Base-by-base conservation (phyloP, 371 early-diverging fungal genomes). In the Lichtheimia ornata region DNA sequence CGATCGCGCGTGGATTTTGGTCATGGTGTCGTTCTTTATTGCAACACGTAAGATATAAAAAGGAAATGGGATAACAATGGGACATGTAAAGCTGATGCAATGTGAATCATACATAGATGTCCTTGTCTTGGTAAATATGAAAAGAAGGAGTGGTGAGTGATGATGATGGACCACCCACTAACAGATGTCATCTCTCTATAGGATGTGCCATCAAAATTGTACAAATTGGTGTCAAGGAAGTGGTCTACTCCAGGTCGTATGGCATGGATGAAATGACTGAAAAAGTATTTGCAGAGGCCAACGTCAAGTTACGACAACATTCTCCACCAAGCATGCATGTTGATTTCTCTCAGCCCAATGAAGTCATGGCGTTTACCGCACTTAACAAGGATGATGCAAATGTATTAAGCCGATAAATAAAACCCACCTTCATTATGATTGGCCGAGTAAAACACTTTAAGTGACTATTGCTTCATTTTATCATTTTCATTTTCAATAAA, bases 131-230 rank as follows among this genome's bases (percentile, higher is more conserved):
- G 89, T 90, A 82, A 73, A 73, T 6, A 53, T 2, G 4, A 15
- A 9, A 28, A 11, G 11, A n/a, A n/a, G 24, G 1, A 5, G 35
- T 9, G 15, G 4, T 22, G 28, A 35, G 28, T 53, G 27, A 28
- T 14, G n/a, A n/a, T n/a, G n/a, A n/a, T n/a, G n/a, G n/a, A n/a
- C n/a, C n/a, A n/a, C n/a, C n/a, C n/a, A n/a, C n/a, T n/a, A n/a
- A n/a, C 25, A 43, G 25, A 20, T 24, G 27, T n/a, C 12, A 40
- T 56, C 74, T 61, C 35, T 55, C 75, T 61, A 43, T 87, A 66
- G 94, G 95, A 1, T 98, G 98, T 71, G 93, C 97, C 11, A 92
- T 95, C 64, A 98, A 98, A 77, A 95, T 98, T 66, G 90, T 97
- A 3, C 99, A 99, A 71, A 86, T 89, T 24, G 96, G 97, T 4